These are phyloP conservation scores for Dactylella cylindrospora DNA, from an alignment of 2,329 filamentous ascomycete species.

Conservation along the genomic window DNA sequence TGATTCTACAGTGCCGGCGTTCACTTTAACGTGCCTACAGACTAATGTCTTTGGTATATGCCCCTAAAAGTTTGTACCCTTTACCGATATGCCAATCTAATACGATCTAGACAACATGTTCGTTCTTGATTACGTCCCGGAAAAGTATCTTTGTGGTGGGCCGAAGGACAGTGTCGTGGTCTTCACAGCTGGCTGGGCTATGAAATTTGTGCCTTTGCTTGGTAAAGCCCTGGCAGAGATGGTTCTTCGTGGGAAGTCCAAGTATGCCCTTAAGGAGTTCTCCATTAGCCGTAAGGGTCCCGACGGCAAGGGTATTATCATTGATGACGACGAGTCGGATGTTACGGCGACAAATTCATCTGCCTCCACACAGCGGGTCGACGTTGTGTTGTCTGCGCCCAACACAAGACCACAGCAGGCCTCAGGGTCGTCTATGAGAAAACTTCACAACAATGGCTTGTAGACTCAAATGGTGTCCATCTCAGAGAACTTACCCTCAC, in stretches of 20 bases:
- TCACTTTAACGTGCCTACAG: constrained; percentile 26
- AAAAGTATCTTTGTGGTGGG: constrained; percentile 43
- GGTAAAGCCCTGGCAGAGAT: constrained; percentile 43
- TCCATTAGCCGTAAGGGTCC: constrained; percentile 20
- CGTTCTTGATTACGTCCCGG: constrained; percentile 42
- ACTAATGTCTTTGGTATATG: constrained; percentile 27
- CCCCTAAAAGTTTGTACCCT: background rate
- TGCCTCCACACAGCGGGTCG: background rate
- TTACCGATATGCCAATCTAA: background rate
- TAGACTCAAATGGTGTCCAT: too few relatives aligned
- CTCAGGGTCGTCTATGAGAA: background rate
- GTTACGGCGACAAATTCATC: too few relatives aligned
- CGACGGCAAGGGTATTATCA: background rate
- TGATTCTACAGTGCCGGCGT: constrained; percentile 37
- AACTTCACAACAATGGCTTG: too few relatives aligned
- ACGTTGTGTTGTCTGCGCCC: too few relatives aligned
- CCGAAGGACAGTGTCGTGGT: constrained; percentile 49
- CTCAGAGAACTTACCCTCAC: too few relatives aligned
- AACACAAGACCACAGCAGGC: too few relatives aligned
- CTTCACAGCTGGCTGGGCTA: constrained; percentile 52
- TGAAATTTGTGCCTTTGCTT: constrained; percentile 46
- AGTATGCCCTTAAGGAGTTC: constrained; percentile 25
- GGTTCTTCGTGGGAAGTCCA: constrained; percentile 41
- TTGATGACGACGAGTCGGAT: too few relatives aligned
- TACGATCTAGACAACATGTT: constrained; percentile 43